A percentile compares a stretch with the other conserved stretches of the same genome.
Evolutionary conservation across 2,329 filamentous ascomycete genomes (phyloP).

Genomic region (Davidsoniella australis): DNA sequence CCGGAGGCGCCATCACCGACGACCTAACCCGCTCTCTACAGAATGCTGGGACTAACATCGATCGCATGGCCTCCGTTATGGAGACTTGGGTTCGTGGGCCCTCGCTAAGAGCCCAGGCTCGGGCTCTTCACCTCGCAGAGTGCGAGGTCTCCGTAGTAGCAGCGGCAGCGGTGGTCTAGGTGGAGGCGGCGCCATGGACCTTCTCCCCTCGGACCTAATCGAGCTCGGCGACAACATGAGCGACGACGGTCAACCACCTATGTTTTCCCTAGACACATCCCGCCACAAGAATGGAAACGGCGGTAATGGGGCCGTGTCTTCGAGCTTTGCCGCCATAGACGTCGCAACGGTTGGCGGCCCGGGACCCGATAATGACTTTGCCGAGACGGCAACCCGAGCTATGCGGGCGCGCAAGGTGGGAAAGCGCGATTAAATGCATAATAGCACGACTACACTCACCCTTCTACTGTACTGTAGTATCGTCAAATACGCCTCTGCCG

Average conservation of each 20-base stretch:
- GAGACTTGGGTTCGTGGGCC: conserved; percentile 84
- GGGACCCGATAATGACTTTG: too few relatives aligned
- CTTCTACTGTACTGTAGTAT: too few relatives aligned
- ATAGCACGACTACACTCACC: background rate
- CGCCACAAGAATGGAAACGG: too few relatives aligned
- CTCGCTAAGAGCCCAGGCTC: conserved; percentile 37
- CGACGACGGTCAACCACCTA: conserved; percentile 29
- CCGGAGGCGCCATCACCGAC: conserved; percentile 19
- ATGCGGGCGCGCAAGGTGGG: conserved; percentile 1
- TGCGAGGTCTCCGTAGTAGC: background rate
- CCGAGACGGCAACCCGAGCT: too few relatives aligned
- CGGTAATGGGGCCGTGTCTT: too few relatives aligned
- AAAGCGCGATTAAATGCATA: background rate
- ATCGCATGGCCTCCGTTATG: conserved; percentile 71
- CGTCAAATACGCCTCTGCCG: too few relatives aligned
- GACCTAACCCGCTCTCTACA: conserved; percentile 1
- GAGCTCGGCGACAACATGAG: conserved; percentile 48
- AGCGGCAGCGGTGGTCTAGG: conserved; percentile 5
- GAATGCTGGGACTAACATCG: conserved; percentile 40
- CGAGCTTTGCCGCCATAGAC: too few relatives aligned
- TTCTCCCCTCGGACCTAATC: conserved; percentile 39
- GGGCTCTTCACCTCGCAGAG: background rate
- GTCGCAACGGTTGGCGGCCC: too few relatives aligned
- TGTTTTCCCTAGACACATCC: background rate
- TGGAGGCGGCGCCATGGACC: conserved; percentile 25